Evolutionary conservation across 148 eudicot species (phyloP).

Genomic region (Tetragonia tetragonoides): DNA sequence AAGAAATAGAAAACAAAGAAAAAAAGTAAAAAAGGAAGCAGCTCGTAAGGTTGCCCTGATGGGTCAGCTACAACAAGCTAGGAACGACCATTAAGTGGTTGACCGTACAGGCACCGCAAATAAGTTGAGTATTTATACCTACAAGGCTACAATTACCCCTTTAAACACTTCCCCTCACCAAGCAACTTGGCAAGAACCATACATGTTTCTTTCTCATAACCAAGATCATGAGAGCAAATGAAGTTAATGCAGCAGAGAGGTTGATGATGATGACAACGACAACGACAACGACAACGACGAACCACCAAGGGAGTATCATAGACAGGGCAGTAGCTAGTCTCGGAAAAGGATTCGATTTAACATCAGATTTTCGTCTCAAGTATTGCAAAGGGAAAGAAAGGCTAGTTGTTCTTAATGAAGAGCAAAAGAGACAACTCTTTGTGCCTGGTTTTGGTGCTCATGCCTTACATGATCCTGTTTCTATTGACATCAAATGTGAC

Average conservation of each 20-base stretch:
- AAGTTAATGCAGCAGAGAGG: not conserved
- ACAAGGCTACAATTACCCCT: no score
- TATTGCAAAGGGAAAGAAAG: conserved; percentile 61
- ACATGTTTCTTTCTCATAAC: not conserved
- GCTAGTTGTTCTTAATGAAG: conserved; percentile 47
- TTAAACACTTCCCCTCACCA: no score
- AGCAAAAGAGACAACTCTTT: conserved; percentile 31
- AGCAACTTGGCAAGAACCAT: no score
- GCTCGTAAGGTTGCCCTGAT: not conserved
- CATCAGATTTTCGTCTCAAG: conserved; percentile 68
- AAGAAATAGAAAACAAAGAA: not conserved
- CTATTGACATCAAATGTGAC: conserved; percentile 74
- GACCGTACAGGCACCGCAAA: not conserved
- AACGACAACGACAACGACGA: no score
- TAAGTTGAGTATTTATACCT: no score
- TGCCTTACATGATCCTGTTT: conserved; percentile 30
- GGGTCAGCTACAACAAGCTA: not conserved
- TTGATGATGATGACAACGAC: conserved; percentile 24
- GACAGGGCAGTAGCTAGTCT: conserved; percentile 52
- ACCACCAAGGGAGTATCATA: conserved; percentile 29
- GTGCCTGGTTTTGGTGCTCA: conserved; percentile 70
- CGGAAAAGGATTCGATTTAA: conserved; percentile 80
- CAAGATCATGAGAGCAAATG: not conserved
- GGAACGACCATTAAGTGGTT: not conserved
- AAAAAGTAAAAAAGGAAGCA: not conserved